Conservation (phyloP, 2,329 filamentous ascomycete genomes). For the Diplocarpon mali region DNA sequence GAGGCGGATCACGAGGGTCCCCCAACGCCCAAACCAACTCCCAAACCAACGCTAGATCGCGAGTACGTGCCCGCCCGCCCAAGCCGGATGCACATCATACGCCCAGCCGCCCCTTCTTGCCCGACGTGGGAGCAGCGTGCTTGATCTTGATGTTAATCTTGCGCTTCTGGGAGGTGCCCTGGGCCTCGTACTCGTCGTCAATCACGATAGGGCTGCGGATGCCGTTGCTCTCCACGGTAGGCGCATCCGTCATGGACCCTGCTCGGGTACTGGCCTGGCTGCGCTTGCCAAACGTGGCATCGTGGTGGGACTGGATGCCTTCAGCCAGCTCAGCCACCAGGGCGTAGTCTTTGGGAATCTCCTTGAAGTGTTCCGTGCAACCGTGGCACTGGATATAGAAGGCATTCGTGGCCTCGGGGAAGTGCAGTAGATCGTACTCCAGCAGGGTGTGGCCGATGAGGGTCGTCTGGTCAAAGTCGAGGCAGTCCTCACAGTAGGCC, state of each 20-base stretch:
- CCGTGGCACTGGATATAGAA: slow-evolving; percentile 41
- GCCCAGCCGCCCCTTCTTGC: slow-evolving; percentile 5
- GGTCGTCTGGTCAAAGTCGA: slow-evolving; percentile 39
- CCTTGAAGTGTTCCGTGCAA: slow-evolving; percentile 31
- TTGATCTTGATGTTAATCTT: slow-evolving; percentile 6
- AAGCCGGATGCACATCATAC: neutral
- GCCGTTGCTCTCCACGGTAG: slow-evolving; percentile 25
- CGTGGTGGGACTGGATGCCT: slow-evolving; percentile 19
- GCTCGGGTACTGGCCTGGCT: slow-evolving; percentile 10
- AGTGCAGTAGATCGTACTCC: slow-evolving; percentile 41
- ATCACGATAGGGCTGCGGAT: slow-evolving; percentile 19
- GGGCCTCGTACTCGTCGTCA: slow-evolving; percentile 14
- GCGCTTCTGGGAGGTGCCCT: slow-evolving; percentile 8
- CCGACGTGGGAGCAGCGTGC: neutral
- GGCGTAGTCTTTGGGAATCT: slow-evolving; percentile 21
- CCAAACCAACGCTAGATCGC: too few species aligned
- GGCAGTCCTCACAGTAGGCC: slow-evolving; percentile 47
- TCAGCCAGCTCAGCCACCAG: slow-evolving; percentile 25
- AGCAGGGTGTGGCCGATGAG: slow-evolving; percentile 40
- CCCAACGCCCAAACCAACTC: too few species aligned
- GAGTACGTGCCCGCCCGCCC: too few species aligned
- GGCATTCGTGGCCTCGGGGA: slow-evolving; percentile 31
- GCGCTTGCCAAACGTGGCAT: slow-evolving; percentile 10
- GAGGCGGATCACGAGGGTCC: too few species aligned
- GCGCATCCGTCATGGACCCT: slow-evolving; percentile 25